Conservation (phyloP, 169 alveolate genomes). For the Cryptosporidium parvum region DNA sequence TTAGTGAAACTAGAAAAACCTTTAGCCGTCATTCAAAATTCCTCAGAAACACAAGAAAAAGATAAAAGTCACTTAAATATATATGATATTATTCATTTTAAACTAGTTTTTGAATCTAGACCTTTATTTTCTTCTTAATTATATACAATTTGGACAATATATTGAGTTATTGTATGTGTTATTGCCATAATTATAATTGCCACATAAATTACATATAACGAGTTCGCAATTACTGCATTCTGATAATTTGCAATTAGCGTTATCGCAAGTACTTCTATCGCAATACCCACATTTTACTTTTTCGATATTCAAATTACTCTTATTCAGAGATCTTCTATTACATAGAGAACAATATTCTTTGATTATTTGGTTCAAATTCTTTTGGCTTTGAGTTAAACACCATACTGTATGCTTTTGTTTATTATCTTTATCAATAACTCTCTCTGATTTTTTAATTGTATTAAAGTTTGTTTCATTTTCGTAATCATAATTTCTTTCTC, state of each 20-base stretch:
- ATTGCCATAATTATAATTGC: neutral
- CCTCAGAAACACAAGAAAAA: neutral
- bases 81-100: slow-evolving; percentile 33
- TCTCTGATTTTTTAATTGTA: slow-evolving; percentile 18
- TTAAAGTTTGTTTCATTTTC: neutral
- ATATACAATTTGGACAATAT: slow-evolving; percentile 34
- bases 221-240: slow-evolving; percentile 39
- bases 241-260: slow-evolving; percentile 5
- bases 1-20: slow-evolving; percentile 43
- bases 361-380: slow-evolving; percentile 5
- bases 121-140: slow-evolving; percentile 25
- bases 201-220: slow-evolving; percentile 42
- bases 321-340: neutral
- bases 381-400: slow-evolving; percentile 58
- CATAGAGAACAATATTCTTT: slow-evolving; percentile 35
- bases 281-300: slow-evolving; percentile 43
- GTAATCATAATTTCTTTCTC: slow-evolving; percentile 19
- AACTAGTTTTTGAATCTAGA: slow-evolving; percentile 58
- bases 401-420: slow-evolving; percentile 47
- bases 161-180: neutral
- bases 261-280: slow-evolving; percentile 24
- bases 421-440: slow-evolving; percentile 55
- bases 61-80: neutral
- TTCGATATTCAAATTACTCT: neutral
- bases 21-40: slow-evolving; percentile 39